These are phyloP conservation scores for Ramaria sp. DNA, from an alignment of 768 basidiomycete species.

Conservation along the genomic window DNA sequence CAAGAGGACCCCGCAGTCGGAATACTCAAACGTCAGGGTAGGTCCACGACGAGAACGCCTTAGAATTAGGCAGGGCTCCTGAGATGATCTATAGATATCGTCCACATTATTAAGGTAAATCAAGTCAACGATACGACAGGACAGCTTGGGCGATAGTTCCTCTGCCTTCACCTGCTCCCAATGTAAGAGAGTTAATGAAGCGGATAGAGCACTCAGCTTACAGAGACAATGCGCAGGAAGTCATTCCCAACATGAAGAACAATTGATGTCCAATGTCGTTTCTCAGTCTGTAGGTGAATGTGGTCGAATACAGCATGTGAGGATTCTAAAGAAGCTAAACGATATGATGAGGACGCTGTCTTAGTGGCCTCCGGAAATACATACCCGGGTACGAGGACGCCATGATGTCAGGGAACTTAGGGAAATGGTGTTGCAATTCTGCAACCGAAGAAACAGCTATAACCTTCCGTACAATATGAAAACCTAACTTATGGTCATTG, in stretches of 20 bases:
- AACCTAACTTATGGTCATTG: constrained; percentile 25
- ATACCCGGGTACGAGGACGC: not conserved
- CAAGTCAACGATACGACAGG: constrained; percentile 68
- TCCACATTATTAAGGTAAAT: constrained; percentile 72
- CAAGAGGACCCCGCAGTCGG: constrained; percentile 56
- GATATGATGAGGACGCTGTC: not conserved
- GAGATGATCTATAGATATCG: constrained; percentile 68
- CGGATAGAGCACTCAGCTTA: constrained; percentile 24
- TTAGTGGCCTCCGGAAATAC: not conserved
- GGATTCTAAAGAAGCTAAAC: constrained; percentile 47
- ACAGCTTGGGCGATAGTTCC: not conserved
- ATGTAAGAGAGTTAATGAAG: not conserved
- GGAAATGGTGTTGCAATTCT: constrained; percentile 48
- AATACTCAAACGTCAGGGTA: constrained; percentile 24
- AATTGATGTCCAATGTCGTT: constrained; percentile 63
- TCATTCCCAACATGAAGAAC: constrained; percentile 51
- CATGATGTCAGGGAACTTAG: not conserved
- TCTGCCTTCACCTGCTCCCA: not conserved
- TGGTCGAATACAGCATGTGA: constrained; percentile 40
- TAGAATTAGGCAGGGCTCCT: not conserved
- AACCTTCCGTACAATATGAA: constrained; percentile 39
- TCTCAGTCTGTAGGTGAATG: constrained; percentile 37
- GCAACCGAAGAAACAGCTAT: constrained; percentile 51
- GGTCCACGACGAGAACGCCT: not conserved
- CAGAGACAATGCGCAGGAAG: constrained; percentile 69